Percentiles rank a stretch among this genome's conserved stretches.
Evolutionary conservation across 768 basidiomycete genomes (phyloP).

Genomic region (Termitomyces sp.): DNA sequence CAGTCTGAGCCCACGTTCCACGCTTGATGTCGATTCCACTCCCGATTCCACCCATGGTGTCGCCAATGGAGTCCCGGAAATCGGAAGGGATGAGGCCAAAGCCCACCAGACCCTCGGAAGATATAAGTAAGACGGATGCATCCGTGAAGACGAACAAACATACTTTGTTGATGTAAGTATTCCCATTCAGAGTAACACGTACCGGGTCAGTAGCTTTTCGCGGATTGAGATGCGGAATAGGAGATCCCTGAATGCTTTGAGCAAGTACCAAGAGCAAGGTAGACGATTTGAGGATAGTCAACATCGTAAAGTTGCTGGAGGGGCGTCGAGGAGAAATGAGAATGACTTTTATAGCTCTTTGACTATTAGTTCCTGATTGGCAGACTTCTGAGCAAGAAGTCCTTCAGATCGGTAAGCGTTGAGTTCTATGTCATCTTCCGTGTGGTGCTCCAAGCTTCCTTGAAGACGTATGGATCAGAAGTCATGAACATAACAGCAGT

Average conservation of each 20-base stretch:
- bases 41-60: conserved; percentile 61
- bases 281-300: not conserved
- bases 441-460: too few species aligned
- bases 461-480: too few species aligned
- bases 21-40: conserved; percentile 57
- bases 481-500: too few species aligned
- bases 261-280: not conserved
- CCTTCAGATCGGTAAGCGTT: not conserved
- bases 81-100: conserved; percentile 61
- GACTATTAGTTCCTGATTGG: not conserved
- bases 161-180: conserved; percentile 15
- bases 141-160: too few species aligned
- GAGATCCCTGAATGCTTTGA: not conserved
- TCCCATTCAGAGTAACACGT: conserved; percentile 4
- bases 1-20: conserved; percentile 35
- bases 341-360: too few species aligned
- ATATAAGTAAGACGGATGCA: too few species aligned
- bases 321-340: not conserved
- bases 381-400: not conserved
- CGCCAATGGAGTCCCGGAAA: conserved; percentile 51
- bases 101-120: conserved; percentile 48
- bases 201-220: conserved; percentile 7
- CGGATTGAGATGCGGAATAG: not conserved
- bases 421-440: not conserved
- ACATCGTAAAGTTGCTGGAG: not conserved